Base-by-base conservation (phyloP, 441 rosid species). In the Cnidoscolus chayamansa region DNA sequence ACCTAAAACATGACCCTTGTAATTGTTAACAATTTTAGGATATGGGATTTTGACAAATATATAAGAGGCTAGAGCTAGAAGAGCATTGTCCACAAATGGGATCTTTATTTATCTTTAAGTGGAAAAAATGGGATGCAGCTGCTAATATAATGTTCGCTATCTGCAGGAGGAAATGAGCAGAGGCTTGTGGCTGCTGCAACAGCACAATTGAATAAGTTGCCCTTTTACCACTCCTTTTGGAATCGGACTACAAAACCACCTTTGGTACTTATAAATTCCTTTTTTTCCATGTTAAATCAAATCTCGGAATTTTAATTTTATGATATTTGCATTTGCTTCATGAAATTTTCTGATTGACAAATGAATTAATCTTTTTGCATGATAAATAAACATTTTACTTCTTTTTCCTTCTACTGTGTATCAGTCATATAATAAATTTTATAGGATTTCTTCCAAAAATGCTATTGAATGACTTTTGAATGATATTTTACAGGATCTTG, bases 211-310 rank as follows among this genome's bases (percentile, higher is more conserved):
- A 88, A 86, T 50, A 86, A 78, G 64, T 85, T 92, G 83, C 97
- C 99, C 1, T 94, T 94, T 81, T 94, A 92, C 77, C 99, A 94
- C 78, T 94, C 99, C 30, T 94, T 94, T 78, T 92, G 98, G 98
- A 94, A 94, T 82, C 96, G 97, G 67, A 92, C 98, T 20, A 92
- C 98, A 72, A 89, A 86, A 75, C 99, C 98, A 37, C 88, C 99
- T 71, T 72, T 94, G 97, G 98, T 94, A 87, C 40, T 63, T 40
- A 40, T 31, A 9, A 30, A 54, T 48, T 77, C 54, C 43, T 58
- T 54, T 48, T 54, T 61, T 56, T 59, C 68, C 4, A 13, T 48
- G 19, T 55, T 17, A 53, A 30, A 49, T n/a, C 62, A n/a, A 35
- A 3, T 65, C 0, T 30, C 37, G 63, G 17, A 51, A 20, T 55